A percentile compares a stretch with the other conserved stretches of the same genome.
These are phyloP conservation scores for Salvia sclarea DNA, from an alignment of 305 asterid genomes.

Conservation along the genomic window DNA sequence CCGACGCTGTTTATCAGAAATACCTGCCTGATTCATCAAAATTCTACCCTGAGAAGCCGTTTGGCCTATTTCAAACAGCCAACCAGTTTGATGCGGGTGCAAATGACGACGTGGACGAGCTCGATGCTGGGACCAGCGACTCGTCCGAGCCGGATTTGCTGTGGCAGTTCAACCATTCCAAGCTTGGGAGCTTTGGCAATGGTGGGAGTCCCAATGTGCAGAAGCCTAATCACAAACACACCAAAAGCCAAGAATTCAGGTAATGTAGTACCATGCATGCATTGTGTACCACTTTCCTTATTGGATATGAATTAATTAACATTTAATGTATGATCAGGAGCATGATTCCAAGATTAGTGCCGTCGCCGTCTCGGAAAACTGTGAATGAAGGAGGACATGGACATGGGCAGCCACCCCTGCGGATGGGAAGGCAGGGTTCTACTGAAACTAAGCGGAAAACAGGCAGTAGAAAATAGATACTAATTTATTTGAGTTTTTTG, in stretches of 20 bases:
- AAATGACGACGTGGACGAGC: slow-evolving; percentile 58
- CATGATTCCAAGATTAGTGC: slow-evolving; percentile 52
- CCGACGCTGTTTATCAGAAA: slow-evolving; percentile 52
- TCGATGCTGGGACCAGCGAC: slow-evolving; percentile 63
- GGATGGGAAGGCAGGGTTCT: slow-evolving; percentile 54
- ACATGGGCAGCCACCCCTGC: slow-evolving; percentile 49
- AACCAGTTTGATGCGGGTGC: slow-evolving; percentile 44
- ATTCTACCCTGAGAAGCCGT: slow-evolving; percentile 43
- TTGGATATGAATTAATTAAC: neutral
- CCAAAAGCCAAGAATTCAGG: slow-evolving; percentile 60
- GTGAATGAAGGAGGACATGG: slow-evolving; percentile 47
- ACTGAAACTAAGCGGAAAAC: slow-evolving; percentile 60
- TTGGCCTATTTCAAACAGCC: slow-evolving; percentile 38
- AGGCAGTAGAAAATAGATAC: slow-evolving; percentile 58
- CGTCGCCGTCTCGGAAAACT: slow-evolving; percentile 64
- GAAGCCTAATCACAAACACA: slow-evolving; percentile 42
- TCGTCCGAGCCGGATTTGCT: slow-evolving; percentile 67
- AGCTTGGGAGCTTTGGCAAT: slow-evolving; percentile 44
- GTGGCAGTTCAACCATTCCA: slow-evolving; percentile 69
- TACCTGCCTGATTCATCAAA: slow-evolving; percentile 49
- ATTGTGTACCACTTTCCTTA: neutral
- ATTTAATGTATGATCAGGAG: slow-evolving; percentile 44
- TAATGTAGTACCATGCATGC: slow-evolving; percentile 15
- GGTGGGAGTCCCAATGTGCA: slow-evolving; percentile 41
- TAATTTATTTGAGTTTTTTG: slow-evolving; percentile 19